Conservation (phyloP, 2,329 filamentous ascomycete species). For the Aureobasidium sp. region DNA sequence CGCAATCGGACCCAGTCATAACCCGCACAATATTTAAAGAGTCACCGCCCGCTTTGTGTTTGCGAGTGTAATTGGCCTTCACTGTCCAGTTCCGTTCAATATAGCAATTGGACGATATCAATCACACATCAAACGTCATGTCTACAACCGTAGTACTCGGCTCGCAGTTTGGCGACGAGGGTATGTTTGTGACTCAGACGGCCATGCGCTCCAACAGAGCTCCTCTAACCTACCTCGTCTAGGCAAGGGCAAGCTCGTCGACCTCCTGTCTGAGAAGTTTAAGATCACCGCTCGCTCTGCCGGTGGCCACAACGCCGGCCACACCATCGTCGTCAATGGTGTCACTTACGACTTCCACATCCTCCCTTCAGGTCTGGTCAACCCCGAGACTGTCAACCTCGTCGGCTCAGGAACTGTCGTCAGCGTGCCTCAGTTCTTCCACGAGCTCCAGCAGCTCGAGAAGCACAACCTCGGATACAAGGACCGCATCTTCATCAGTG, state of each 20-base stretch:
- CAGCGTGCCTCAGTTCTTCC: slow-evolving; percentile 59
- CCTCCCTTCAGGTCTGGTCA: slow-evolving; percentile 61
- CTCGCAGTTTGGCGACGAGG: slow-evolving; percentile 53
- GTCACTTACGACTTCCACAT: slow-evolving; percentile 51
- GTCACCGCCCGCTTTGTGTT: neutral
- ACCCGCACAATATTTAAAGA: slow-evolving; percentile 4
- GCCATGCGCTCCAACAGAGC: neutral
- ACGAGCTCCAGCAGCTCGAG: slow-evolving; percentile 53
- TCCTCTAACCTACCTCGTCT: neutral
- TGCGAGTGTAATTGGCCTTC: slow-evolving; percentile 9
- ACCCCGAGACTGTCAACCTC: slow-evolving; percentile 61
- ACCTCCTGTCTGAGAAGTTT: slow-evolving; percentile 34
- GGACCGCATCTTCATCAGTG: slow-evolving; percentile 54
- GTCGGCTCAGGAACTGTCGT: slow-evolving; percentile 61
- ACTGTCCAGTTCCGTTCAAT: slow-evolving; percentile 11
- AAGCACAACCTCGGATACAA: slow-evolving; percentile 51
- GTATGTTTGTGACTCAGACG: slow-evolving; percentile 11
- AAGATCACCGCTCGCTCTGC: slow-evolving; percentile 51
- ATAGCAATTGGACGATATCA: slow-evolving; percentile 2
- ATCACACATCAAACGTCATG: slow-evolving; percentile 18
- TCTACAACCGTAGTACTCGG: slow-evolving; percentile 49
- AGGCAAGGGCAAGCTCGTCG: slow-evolving; percentile 51
- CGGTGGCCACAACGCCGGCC: slow-evolving; percentile 54
- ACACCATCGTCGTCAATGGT: slow-evolving; percentile 36
- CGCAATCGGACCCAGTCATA: neutral